Evolutionary conservation across 129 eudicot genomes (phyloP).

Genomic region (Apium graveolens): DNA sequence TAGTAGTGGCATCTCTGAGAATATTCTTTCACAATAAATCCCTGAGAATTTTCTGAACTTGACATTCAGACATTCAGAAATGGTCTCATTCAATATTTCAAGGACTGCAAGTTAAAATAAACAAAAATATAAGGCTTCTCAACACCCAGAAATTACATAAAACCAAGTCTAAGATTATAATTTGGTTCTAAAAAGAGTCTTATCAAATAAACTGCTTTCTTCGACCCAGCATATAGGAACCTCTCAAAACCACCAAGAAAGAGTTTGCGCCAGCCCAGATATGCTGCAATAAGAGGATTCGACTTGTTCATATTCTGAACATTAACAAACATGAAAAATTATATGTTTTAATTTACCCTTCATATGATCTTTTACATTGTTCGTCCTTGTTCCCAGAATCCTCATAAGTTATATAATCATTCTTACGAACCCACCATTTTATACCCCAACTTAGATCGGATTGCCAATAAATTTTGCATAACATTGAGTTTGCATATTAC

Average conservation of each 20-base stretch:
- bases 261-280: background rate
- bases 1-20: constrained; percentile 75
- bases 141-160: constrained; percentile 5
- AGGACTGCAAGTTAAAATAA: background rate
- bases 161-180: background rate
- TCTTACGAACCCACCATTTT: background rate
- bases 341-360: background rate
- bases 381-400: background rate
- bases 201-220: constrained; percentile 2
- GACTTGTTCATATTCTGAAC: too few relatives aligned
- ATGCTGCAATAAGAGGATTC: constrained; percentile 1
- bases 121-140: constrained; percentile 6
- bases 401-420: background rate
- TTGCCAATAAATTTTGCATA: background rate
- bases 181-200: background rate
- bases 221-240: background rate
- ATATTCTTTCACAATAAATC: too few relatives aligned
- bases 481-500: background rate
- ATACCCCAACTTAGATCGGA: background rate
- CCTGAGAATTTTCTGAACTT: too few relatives aligned
- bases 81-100: background rate
- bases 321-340: background rate
- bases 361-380: background rate
- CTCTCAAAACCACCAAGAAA: background rate
- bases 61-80: too few relatives aligned